Percentiles rank a stretch among this genome's conserved stretches.
phyloP scores from a whole-genome alignment of 116 monocot genomes.

The Dioscorea cayenensis region DNA sequence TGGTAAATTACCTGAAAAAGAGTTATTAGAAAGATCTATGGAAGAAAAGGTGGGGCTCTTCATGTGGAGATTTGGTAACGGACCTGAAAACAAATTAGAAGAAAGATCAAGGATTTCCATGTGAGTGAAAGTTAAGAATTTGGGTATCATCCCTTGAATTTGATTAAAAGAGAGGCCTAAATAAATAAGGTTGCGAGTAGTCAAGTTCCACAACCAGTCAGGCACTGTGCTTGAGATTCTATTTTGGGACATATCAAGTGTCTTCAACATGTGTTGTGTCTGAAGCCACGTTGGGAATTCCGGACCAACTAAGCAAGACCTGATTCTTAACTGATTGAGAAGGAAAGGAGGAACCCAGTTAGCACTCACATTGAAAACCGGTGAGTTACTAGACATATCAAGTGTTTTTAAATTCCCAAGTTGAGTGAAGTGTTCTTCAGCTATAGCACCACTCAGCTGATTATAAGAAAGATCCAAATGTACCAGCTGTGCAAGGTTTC shows the following conservation, averaged over 20 bases:
- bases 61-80: no score
- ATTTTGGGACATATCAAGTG: background rate
- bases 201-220: background rate
- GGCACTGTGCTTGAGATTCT: background rate
- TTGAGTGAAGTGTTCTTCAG: slow-evolving; percentile 9
- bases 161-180: no score
- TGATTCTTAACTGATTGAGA: background rate
- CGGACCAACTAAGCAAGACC: slow-evolving; percentile 9
- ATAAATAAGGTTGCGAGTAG: no score
- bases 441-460: slow-evolving; percentile 7
- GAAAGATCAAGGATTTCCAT: no score
- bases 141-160: no score
- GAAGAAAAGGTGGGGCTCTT: no score
- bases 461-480: background rate
- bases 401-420: background rate
- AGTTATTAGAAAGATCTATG: no score
- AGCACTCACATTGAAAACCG: background rate
- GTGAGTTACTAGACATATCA: background rate
- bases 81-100: no score
- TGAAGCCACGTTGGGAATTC: slow-evolving; percentile 6
- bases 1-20: no score
- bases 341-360: slow-evolving; percentile 25
- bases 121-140: no score
- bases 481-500: background rate
- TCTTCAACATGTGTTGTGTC: background rate